Evolutionary conservation across 805 yeast species (phyloP).

Genomic region (Kluyveromyces wickerhamii): DNA sequence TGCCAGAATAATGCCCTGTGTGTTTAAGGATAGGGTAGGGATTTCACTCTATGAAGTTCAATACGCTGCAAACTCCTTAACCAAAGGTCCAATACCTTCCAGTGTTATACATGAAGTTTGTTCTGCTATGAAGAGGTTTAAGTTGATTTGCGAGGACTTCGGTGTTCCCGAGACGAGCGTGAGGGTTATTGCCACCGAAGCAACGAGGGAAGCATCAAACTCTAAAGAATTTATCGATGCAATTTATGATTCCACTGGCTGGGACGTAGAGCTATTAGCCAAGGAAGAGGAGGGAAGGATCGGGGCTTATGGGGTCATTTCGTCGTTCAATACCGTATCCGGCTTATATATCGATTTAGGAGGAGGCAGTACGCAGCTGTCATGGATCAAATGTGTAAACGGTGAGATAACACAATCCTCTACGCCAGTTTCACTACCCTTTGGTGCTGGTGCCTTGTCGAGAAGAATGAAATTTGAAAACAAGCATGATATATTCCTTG

Average conservation of each 20-base stretch:
- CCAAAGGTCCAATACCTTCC: constrained; percentile 47
- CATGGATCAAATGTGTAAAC: constrained; percentile 54
- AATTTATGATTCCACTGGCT: constrained; percentile 50
- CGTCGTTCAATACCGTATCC: constrained; percentile 56
- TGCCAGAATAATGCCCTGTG: constrained; percentile 71
- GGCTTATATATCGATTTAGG: constrained; percentile 71
- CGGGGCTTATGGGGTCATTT: constrained; percentile 68
- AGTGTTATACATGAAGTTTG: constrained; percentile 53
- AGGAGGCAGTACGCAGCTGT: constrained; percentile 60
- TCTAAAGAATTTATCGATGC: constrained; percentile 50
- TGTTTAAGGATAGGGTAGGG: constrained; percentile 66
- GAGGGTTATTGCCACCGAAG: constrained; percentile 66
- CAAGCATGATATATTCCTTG: constrained; percentile 41
- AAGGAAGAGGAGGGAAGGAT: constrained; percentile 59
- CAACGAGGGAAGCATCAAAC: constrained; percentile 62
- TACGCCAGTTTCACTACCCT: constrained; percentile 58
- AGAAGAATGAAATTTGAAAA: constrained; percentile 47
- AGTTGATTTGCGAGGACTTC: constrained; percentile 62
- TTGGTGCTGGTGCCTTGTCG: constrained; percentile 64
- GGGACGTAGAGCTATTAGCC: constrained; percentile 54
- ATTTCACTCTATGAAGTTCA: constrained; percentile 62
- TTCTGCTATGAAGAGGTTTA: constrained; percentile 58
- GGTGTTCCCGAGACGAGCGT: constrained; percentile 58
- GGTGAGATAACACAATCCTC: constrained; percentile 50
- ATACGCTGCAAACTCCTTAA: constrained; percentile 32